phyloP scores from a whole-genome alignment of 2,329 filamentous ascomycete genomes.

The Ampelomyces quisqualis region DNA sequence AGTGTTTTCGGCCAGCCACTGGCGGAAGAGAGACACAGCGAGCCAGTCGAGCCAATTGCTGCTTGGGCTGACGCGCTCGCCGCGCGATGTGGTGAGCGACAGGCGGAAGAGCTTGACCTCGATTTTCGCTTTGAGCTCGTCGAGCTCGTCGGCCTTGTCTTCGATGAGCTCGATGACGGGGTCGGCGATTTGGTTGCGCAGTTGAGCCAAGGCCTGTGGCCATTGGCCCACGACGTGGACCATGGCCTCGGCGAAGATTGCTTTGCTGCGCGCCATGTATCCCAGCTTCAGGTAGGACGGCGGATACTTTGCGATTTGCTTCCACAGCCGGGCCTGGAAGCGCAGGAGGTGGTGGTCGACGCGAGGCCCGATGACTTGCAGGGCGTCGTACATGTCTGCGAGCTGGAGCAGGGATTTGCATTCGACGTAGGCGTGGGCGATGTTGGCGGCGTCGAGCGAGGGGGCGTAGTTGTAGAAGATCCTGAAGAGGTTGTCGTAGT shows the following conservation, averaged over 20 bases:
- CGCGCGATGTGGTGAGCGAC: conserved; percentile 72
- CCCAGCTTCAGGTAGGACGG: conserved; percentile 88
- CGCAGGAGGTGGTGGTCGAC: conserved; percentile 93
- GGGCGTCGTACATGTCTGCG: conserved; percentile 92
- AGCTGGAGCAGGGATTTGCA: conserved; percentile 86
- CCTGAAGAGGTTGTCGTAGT: conserved; percentile 94
- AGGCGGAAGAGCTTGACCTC: conserved; percentile 82
- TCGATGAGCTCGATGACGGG: conserved; percentile 85
- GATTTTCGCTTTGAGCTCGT: conserved; percentile 75
- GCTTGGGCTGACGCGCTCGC: conserved; percentile 77
- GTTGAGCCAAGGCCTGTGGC: conserved; percentile 76
- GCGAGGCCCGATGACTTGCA: conserved; percentile 81
- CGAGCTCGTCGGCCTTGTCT: conserved; percentile 90
- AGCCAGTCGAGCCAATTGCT: conserved; percentile 89
- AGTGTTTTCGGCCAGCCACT: conserved; percentile 91
- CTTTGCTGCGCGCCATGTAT: conserved; percentile 78
- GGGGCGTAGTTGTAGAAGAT: conserved; percentile 95
- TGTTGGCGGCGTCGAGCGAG: conserved; percentile 78
- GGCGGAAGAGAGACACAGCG: conserved; percentile 80
- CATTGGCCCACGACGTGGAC: conserved; percentile 95
- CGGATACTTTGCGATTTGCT: conserved; percentile 94
- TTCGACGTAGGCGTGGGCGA: conserved; percentile 88
- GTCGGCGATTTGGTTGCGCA: conserved; percentile 69
- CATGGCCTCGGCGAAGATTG: conserved; percentile 74
- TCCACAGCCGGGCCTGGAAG: conserved; percentile 88